These are phyloP conservation scores for Cyclotella distinguenda DNA, from an alignment of 108 stramenopile genomes.

Conservation along the genomic window DNA sequence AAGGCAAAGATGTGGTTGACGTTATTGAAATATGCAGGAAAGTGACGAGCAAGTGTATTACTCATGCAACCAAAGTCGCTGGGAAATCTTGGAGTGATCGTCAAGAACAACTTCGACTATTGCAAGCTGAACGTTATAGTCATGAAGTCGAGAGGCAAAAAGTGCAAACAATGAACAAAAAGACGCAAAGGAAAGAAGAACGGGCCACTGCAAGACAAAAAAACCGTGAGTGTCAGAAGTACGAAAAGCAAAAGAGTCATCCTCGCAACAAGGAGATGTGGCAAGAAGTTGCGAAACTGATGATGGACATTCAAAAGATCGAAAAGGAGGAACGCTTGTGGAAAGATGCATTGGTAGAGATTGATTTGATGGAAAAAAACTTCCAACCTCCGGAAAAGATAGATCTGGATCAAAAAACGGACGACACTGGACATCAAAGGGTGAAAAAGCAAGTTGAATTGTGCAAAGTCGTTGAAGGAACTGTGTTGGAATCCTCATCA, in stretches of 20 bases:
- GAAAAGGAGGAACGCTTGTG: conserved; percentile 44
- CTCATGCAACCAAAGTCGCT: conserved; percentile 21
- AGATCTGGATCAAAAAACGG: conserved; percentile 21
- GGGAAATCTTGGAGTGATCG: conserved; percentile 39
- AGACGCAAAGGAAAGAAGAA: conserved; percentile 29
- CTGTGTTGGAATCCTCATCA: conserved; percentile 26
- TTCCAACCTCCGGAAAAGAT: conserved; percentile 30
- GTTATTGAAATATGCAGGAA: conserved; percentile 38
- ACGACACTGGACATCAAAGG: conserved; percentile 1
- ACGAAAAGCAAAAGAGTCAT: conserved; percentile 28
- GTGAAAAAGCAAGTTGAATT: neutral
- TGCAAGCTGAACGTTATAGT: conserved; percentile 6
- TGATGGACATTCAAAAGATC: conserved; percentile 45
- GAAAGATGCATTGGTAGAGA: conserved; percentile 33
- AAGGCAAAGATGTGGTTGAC: conserved; percentile 42
- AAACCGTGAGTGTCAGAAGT: conserved; percentile 20
- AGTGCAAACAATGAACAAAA: conserved; percentile 1
- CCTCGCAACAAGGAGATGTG: conserved; percentile 50
- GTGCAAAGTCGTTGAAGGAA: conserved; percentile 1
- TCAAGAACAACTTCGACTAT: conserved; percentile 12
- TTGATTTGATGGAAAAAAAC: conserved; percentile 34
- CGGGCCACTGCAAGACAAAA: conserved; percentile 24
- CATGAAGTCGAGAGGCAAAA: conserved; percentile 20
- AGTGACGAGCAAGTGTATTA: conserved; percentile 27
- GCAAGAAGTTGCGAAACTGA: conserved; percentile 40